Evolutionary conservation across 2,329 filamentous ascomycete genomes (phyloP).

Genomic region (Paracamarosporium sp.): DNA sequence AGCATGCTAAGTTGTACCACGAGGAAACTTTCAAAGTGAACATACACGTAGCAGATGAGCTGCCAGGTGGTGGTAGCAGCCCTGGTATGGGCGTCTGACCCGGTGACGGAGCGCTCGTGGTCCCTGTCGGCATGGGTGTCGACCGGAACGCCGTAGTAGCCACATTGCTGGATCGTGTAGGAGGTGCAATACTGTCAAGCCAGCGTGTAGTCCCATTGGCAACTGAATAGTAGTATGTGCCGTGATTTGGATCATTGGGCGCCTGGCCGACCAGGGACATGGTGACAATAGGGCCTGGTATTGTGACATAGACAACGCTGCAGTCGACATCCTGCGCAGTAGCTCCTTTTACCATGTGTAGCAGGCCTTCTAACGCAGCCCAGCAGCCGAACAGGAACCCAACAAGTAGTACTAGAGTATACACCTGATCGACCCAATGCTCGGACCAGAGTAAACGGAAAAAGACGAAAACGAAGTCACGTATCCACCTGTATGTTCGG

Average conservation of each 20-base stretch:
- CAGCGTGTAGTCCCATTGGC: conserved; percentile 41
- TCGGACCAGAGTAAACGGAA: conserved; percentile 11
- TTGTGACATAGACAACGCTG: conserved; percentile 41
- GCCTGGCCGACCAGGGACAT: conserved; percentile 36
- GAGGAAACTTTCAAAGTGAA: background rate
- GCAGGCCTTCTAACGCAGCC: conserved; percentile 26
- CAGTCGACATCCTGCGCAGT: conserved; percentile 36
- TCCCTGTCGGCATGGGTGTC: background rate
- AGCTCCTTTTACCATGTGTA: conserved; percentile 26
- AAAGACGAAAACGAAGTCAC: conserved; percentile 16
- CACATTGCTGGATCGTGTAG: conserved; percentile 23
- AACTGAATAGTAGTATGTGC: conserved; percentile 43
- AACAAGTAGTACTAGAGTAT: conserved; percentile 16
- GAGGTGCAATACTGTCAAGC: conserved; percentile 37
- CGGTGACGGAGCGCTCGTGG: background rate
- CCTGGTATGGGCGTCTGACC: background rate
- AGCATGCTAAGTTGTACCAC: background rate
- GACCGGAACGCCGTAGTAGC: conserved; percentile 7
- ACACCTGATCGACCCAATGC: conserved; percentile 21
- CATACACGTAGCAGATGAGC: background rate
- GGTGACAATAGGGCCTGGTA: conserved; percentile 42
- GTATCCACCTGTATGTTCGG: conserved; percentile 19
- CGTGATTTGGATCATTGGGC: conserved; percentile 29
- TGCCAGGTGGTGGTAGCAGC: background rate
- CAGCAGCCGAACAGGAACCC: conserved; percentile 23